Evolutionary conservation across 495 filamentous ascomycete genomes (phyloP), one percentile per base, ranked within the genome.

Genomic region (Tuber indicum): DNA sequence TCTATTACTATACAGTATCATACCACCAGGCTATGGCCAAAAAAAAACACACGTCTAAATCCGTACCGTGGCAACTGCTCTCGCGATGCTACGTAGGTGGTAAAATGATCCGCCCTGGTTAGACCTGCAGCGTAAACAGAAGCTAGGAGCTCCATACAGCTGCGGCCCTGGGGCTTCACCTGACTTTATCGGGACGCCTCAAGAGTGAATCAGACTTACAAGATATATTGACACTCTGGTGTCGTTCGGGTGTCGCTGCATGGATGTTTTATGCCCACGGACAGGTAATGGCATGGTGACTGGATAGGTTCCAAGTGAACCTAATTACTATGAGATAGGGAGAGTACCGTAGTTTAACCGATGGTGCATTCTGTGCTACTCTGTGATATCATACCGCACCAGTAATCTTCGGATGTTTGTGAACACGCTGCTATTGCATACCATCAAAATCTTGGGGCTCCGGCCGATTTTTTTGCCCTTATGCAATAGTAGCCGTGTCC

Each of bases 131-230:
- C 2, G 26, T 66, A 19, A 66, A 36, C 26, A 80, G 76, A 80
- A 79, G 74, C 74, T 74, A 79, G 75, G 46, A 74, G 75, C 62
- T 45, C 49, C 77, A 76, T 74, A 74, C 74, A 8, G 43, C 52
- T 32, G 19, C 72, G 36, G 12, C 21, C 75, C 71, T 66, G 23
- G 42, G 17, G 52, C 21, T 21, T 19, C 70, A 45, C 62, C 44
- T 71, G 62, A 45, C 71, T 74, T 46, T 32, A 39, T 21, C 21
- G 58, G 42, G 69, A 70, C 75, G 74, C 70, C 74, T 23, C 41
- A 43, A 71, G 46, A 45, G n/a, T 45, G 52, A 42, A 72, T 43
- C 47, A 72, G 39, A 78, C 42, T 62, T 47, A n/a, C 71, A 19
- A 26, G 58, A 21, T 44, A 41, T 77, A 73, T 44, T 76, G 43